Conservation (phyloP, 495 filamentous ascomycete species). For the Oleoguttula mirabilis region DNA sequence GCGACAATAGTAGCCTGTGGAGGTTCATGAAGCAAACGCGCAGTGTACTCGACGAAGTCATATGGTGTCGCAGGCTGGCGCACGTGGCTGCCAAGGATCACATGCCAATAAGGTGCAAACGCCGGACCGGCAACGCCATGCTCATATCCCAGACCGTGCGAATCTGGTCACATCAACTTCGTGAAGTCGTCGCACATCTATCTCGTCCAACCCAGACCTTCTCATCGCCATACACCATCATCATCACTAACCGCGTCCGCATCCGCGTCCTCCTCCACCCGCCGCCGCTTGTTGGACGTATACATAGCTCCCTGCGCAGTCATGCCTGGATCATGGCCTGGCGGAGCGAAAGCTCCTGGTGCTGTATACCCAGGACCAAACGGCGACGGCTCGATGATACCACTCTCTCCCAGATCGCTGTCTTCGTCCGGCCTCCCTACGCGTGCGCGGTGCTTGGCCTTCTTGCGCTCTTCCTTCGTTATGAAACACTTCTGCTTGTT, state of each 20-base stretch:
- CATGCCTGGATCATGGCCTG: not conserved
- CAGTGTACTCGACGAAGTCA: too few relatives aligned
- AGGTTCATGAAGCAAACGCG: too few relatives aligned
- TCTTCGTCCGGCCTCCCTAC: not conserved
- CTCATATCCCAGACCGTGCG: too few relatives aligned
- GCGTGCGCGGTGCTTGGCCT: not conserved
- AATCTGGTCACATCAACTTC: too few relatives aligned
- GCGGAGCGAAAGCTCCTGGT: not conserved
- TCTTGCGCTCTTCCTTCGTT: not conserved
- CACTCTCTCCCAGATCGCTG: not conserved
- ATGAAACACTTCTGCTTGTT: constrained; percentile 22
- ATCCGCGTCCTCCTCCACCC: not conserved
- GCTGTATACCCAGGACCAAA: not conserved
- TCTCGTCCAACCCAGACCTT: too few relatives aligned
- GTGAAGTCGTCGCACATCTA: too few relatives aligned
- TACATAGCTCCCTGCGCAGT: not conserved
- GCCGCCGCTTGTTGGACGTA: not conserved
- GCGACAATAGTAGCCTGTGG: too few relatives aligned
- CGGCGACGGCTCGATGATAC: not conserved
- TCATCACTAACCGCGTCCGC: not conserved
- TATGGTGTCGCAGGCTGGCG: too few relatives aligned
- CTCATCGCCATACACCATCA: too few relatives aligned
- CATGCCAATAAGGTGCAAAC: too few relatives aligned
- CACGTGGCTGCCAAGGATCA: too few relatives aligned
- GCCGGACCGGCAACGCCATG: too few relatives aligned